Evolutionary conservation across 2,329 filamentous ascomycete genomes (phyloP), one percentile per base, ranked within the genome.

Genomic region (Aspergillus ruber): DNA sequence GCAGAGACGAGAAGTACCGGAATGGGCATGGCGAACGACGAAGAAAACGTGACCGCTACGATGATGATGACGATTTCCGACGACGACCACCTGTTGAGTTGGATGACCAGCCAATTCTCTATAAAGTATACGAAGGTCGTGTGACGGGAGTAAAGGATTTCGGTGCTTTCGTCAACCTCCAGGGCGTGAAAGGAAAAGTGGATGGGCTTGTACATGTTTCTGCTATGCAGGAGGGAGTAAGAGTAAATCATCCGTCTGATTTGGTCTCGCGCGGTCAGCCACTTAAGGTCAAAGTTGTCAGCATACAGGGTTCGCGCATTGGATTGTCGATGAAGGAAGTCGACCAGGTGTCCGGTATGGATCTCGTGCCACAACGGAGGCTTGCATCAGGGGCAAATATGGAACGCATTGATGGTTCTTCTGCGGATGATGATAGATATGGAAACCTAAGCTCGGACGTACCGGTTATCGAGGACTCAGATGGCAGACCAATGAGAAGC

Each of bases 271-370:
- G 81, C 50, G 88, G 86, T 5, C 90, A 97, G 64, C 73, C 81
- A 1, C 89, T 98, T 46, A 95, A 93, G 66, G 88, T 97, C 58
- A 98, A 98, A 67, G 85, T 98, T 20, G 76, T 86, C 60, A 95
- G 87, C 62, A 84, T 95, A 45, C 87, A 97, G 61, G 85, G 86
- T 3, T 82, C 76, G 45, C 80, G 88, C 23, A 84, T 97, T 59
- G 90, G 90, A 0, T 72, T 98, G 5, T 95, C 90, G 0, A 96
- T 98, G 90, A 95, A 95, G 63, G 91, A 96, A 52, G 90, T 96
- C 13, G 91, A 98, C 58, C 93, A 98, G 66, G 79, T 81, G 25
- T 90, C 87, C 3, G 93, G 93, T 5, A 80, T 82, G 61, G 93
- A 98, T 61, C 72, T 95, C 35, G 82, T 85, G 25, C 89, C 90